phyloP scores from a whole-genome alignment of 768 basidiomycete genomes.

The Pleurotus ostreatus region DNA sequence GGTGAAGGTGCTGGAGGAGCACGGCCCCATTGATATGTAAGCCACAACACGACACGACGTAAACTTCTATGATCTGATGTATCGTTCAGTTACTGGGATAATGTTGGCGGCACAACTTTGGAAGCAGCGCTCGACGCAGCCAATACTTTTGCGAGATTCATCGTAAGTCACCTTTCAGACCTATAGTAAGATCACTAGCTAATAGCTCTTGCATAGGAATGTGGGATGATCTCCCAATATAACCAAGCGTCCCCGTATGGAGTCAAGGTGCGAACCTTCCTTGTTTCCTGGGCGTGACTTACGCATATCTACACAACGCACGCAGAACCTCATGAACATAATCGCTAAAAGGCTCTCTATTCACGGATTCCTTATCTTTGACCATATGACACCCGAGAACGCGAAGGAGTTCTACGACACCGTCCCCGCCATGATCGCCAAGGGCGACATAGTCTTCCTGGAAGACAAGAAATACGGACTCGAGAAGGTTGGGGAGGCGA shows the following conservation, averaged over 20 bases:
- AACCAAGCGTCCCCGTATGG: slow-evolving; percentile 4
- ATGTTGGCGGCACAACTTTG: slow-evolving; percentile 45
- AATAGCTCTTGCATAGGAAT: neutral
- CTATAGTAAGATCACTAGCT: neutral
- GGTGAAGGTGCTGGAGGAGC: slow-evolving; percentile 37
- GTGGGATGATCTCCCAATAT: slow-evolving; percentile 6
- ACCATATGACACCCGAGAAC: slow-evolving; percentile 18
- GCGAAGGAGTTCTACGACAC: slow-evolving; percentile 23
- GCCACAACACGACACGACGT: neutral
- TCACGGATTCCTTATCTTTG: slow-evolving; percentile 34
- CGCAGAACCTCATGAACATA: slow-evolving; percentile 35
- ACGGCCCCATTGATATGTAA: slow-evolving; percentile 54
- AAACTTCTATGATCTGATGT: no score
- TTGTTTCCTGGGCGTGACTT: no score
- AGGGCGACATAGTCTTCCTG: slow-evolving; percentile 24
- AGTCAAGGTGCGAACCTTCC: slow-evolving; percentile 1
- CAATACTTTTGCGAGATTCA: slow-evolving; percentile 35
- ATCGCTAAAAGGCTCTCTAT: slow-evolving; percentile 38
- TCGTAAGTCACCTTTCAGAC: slow-evolving; percentile 20
- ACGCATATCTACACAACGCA: neutral
- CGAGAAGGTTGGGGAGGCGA: slow-evolving; percentile 23
- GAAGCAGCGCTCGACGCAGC: slow-evolving; percentile 32
- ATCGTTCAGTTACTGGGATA: slow-evolving; percentile 23
- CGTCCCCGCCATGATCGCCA: slow-evolving; percentile 24
- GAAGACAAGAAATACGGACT: slow-evolving; percentile 28